phyloP scores from a whole-genome alignment of 2,329 filamentous ascomycete species.

The Rhytidhysteron rufulum region DNA sequence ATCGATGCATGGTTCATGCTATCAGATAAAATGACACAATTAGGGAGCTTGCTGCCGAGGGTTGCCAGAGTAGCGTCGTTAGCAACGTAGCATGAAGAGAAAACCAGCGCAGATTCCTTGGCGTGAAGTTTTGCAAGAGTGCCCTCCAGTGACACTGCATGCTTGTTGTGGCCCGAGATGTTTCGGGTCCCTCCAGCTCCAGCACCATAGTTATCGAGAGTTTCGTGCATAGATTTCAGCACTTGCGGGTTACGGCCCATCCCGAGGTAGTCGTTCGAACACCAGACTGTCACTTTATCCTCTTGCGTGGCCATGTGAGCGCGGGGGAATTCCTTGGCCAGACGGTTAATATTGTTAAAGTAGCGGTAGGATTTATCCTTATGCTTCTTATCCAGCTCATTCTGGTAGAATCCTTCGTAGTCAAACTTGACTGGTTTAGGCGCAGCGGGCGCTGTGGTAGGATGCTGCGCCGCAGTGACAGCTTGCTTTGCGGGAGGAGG shows the following conservation, averaged over 20 bases:
- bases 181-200: conserved; percentile 95
- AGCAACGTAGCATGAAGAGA: conserved; percentile 96
- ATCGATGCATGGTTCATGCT: conserved; percentile 97
- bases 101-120: conserved; percentile 89
- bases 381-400: conserved; percentile 95
- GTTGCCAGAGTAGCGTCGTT: conserved; percentile 97
- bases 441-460: conserved; percentile 43
- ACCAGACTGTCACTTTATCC: conserved; percentile 95
- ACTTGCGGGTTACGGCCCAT: conserved; percentile 93
- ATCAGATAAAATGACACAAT: conserved; percentile 97
- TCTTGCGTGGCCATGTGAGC: conserved; percentile 83
- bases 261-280: conserved; percentile 97
- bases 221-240: conserved; percentile 88
- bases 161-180: conserved; percentile 96
- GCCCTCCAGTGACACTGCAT: conserved; percentile 79
- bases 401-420: conserved; percentile 84
- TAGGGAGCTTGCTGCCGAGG: conserved; percentile 91
- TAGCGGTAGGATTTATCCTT: conserved; percentile 99
- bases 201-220: conserved; percentile 88
- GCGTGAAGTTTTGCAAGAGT: conserved; percentile 84
- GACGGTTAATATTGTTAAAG: conserved; percentile 99
- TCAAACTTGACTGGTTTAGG: conserved; percentile 65
- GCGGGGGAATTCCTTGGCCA: conserved; percentile 92
- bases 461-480: conserved; percentile 13
- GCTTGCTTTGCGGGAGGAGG: conserved; percentile 24